Base-by-base conservation (phyloP, 257 asterid genomes). In the Ballota nigra region DNA sequence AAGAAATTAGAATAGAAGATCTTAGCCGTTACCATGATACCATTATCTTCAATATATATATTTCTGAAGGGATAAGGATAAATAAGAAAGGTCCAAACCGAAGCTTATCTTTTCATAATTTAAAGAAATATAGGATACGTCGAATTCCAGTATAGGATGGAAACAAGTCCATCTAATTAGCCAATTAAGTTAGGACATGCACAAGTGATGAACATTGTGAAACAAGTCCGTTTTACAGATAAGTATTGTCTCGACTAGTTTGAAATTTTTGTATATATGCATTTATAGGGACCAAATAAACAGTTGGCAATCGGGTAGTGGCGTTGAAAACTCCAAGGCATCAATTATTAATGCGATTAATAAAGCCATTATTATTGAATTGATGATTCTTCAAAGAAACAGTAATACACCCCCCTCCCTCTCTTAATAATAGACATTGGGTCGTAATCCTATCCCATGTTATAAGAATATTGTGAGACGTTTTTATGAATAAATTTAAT, bases 321-420 rank as follows among this genome's bases (percentile, higher is more conserved):
- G 8, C 24, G 53, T 75, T 68, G 79, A 36, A 34, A 75, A 60
- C 59, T 26, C 60, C 75, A 26, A 75, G 0, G 56, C 55, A 40
- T 24, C 68, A 53, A 34, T 28, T 47, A 58, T 20, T 56, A 4
- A 19, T 18, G 40, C 12, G 0, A 18, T 13, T 26, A 53, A 13
- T 16, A 52, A 52, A 3, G 1, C 7, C 18, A 43, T 43, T 43
- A 43, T 43, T 36, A 36, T 8, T 36, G 52, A 43, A 43, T 15
- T 43, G 52, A 13, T 43, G 45, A 43, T 12, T 43, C 18, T 43
- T 38, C 45, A 11, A 11, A 11, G 16, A 41, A 41, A 13, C 52
- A 43, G 43, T 40, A 40, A 10, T 40, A 40, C 47, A 36, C 2
- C 3, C 1, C 12, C 1, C 43, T 36, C 43, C n/a, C n/a, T n/a